Evolutionary conservation across 1,139 yeast genomes (phyloP), one percentile per base, ranked within the genome.

Genomic region (Scheffersomyces quercinus): DNA sequence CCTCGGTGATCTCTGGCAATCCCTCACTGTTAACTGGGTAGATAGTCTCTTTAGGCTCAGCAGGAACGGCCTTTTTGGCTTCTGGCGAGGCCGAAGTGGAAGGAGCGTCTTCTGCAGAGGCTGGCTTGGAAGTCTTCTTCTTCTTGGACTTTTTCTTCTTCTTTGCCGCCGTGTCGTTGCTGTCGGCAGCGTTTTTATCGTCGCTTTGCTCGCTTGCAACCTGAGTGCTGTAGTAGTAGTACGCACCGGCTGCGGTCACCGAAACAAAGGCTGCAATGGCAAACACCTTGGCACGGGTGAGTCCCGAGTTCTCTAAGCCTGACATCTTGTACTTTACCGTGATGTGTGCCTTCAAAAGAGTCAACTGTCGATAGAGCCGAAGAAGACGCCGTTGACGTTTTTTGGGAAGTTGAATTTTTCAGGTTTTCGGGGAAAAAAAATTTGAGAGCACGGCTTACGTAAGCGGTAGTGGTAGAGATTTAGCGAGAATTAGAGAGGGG

Each of bases 181-280:
- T 15, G 34, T 52, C 39, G 38, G 53, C 44, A 28, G 43, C 29
- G 41, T 56, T 38, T 33, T 43, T 49, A 36, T 42, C 50, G 42
- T 44, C 43, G 40, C 54, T 36, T 39, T 26, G 33, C 28, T 34
- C 38, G 9, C 49, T 28, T 49, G 44, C 40, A 58, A 58, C 48
- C 37, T 63, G 62, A 48, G 68, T 73, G 45, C 65, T 67, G 50
- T 77, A 76, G 55, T 77, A 79, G 54, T 75, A 76, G 39, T 79
- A 77, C 38, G 85, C 83, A n/a, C 81, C 82, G 40, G 79, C 81
- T 29, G 85, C 81, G 37, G 84, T 72, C 39, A 77, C 76, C 11
- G 35, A 15, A 10, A 20, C 35, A 20, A 20, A 20, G 26, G 26
- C 26, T 20, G 26, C 26, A 20, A 20, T 20, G 26, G 26, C 26